Evolutionary conservation across 306 rosid genomes (phyloP).

Genomic region (Purshia tridentata): DNA sequence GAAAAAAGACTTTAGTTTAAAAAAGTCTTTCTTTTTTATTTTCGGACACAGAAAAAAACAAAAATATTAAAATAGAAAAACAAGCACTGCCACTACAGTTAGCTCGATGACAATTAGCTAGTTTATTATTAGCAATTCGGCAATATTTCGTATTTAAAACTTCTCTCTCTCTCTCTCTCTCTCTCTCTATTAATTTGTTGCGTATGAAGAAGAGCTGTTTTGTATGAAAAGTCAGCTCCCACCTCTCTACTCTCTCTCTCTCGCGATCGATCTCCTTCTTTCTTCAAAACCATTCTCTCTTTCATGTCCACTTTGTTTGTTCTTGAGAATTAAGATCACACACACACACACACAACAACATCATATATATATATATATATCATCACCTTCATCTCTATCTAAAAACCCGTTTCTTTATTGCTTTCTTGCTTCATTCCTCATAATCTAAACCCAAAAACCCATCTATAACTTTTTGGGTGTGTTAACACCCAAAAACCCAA

Average conservation of each 20-base stretch:
- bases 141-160: conserved; percentile 11
- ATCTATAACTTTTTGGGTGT: neutral
- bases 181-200: conserved; percentile 31
- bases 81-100: neutral
- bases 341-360: conserved; percentile 26
- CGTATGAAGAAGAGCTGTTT: conserved; percentile 59
- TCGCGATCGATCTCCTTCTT: conserved; percentile 25
- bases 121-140: conserved; percentile 17
- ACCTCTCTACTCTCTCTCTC: conserved; percentile 21
- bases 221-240: conserved; percentile 90
- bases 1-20: neutral
- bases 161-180: conserved; percentile 15
- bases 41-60: neutral
- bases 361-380: neutral
- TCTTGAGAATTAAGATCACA: conserved; percentile 33
- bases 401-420: conserved; percentile 33
- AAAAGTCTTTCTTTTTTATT: neutral
- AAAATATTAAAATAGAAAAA: neutral
- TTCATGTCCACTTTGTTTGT: conserved; percentile 24
- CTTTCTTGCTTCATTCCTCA: conserved; percentile 27
- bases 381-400: conserved; percentile 13
- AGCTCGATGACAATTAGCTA: conserved; percentile 14
- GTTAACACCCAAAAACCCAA: neutral
- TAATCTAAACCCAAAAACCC: conserved; percentile 21
- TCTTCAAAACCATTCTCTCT: conserved; percentile 29